Evolutionary conservation across 495 filamentous ascomycete genomes (phyloP).

Genomic region (Daldinia decipiens): DNA sequence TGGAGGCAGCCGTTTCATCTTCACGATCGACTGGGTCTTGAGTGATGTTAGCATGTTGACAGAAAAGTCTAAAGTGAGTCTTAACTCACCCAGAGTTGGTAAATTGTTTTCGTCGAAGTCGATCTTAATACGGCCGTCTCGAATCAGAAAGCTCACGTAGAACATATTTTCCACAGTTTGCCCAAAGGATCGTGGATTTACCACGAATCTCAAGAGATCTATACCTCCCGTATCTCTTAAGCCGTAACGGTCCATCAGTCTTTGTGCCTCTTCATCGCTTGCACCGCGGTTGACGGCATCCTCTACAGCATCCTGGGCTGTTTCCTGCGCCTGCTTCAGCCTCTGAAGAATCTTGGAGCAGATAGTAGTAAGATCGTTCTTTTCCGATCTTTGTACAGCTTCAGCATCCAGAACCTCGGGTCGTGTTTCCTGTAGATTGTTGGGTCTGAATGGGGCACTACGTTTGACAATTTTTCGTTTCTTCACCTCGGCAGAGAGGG

Average conservation of each 20-base stretch:
- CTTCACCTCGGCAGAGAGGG: slow-evolving; percentile 88
- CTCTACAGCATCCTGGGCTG: slow-evolving; percentile 56
- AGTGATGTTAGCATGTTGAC: slow-evolving; percentile 22
- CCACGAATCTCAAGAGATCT: slow-evolving; percentile 80
- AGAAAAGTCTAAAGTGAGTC: slow-evolving; percentile 6
- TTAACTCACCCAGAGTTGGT: slow-evolving; percentile 75
- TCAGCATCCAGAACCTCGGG: slow-evolving; percentile 77
- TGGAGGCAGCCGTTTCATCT: slow-evolving; percentile 42
- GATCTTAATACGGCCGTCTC: slow-evolving; percentile 80
- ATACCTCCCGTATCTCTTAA: slow-evolving; percentile 72
- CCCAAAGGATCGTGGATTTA: slow-evolving; percentile 90
- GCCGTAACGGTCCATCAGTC: slow-evolving; percentile 61
- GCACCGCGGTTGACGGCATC: slow-evolving; percentile 46
- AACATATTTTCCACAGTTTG: slow-evolving; percentile 98
- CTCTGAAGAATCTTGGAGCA: slow-evolving; percentile 71
- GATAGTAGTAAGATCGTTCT: slow-evolving; percentile 74
- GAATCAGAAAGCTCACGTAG: slow-evolving; percentile 92
- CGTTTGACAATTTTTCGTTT: slow-evolving; percentile 73
- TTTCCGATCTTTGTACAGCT: slow-evolving; percentile 77
- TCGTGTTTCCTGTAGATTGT: slow-evolving; percentile 70
- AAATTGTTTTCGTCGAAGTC: slow-evolving; percentile 69
- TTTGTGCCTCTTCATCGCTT: slow-evolving; percentile 47
- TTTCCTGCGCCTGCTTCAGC: slow-evolving; percentile 52
- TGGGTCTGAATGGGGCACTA: slow-evolving; percentile 67
- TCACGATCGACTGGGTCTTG: slow-evolving; percentile 42